Evolutionary conservation across 1,284 basidiomycete genomes (phyloP).

Genomic region (Ceratobasidium sp.): DNA sequence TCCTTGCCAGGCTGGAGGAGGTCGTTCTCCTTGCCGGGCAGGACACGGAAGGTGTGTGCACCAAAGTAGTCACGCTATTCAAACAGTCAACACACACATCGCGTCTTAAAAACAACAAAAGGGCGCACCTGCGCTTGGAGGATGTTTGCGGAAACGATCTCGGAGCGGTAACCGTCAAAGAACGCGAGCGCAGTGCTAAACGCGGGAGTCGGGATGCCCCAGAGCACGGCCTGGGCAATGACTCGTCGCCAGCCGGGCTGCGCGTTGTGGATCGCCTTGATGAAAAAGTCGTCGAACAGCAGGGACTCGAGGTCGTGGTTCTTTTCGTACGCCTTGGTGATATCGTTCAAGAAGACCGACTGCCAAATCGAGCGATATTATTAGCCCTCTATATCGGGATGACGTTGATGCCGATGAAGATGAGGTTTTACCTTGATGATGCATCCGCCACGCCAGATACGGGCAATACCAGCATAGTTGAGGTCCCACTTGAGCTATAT

Average conservation of each 20-base stretch:
- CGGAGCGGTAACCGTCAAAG: constrained; percentile 94
- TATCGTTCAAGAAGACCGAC: constrained; percentile 94
- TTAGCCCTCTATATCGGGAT: constrained; percentile 4
- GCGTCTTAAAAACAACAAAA: neutral
- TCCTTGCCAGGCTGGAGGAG: constrained; percentile 81
- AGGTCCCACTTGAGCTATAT: constrained; percentile 75
- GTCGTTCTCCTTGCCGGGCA: constrained; percentile 86
- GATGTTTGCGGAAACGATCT: constrained; percentile 91
- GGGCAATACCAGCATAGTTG: constrained; percentile 96
- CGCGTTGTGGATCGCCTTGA: constrained; percentile 91
- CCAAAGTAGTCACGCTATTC: constrained; percentile 82
- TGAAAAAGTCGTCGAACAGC: constrained; percentile 98
- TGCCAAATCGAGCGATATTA: constrained; percentile 47
- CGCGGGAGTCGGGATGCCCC: constrained; percentile 96
- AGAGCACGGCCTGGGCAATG: constrained; percentile 93
- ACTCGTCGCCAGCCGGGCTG: constrained; percentile 99
- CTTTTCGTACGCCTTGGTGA: constrained; percentile 91
- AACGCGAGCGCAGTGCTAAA: constrained; percentile 97
- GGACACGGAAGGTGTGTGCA: constrained; percentile 92
- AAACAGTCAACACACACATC: constrained; percentile 3
- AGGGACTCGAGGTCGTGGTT: constrained; percentile 88
- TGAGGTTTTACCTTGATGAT: constrained; percentile 81
- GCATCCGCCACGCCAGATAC: constrained; percentile 99
- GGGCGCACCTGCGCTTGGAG: constrained; percentile 81
- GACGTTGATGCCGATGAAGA: constrained; percentile 44